phyloP scores from a whole-genome alignment of 257 asterid genomes.

The Cinchona pubescens region DNA sequence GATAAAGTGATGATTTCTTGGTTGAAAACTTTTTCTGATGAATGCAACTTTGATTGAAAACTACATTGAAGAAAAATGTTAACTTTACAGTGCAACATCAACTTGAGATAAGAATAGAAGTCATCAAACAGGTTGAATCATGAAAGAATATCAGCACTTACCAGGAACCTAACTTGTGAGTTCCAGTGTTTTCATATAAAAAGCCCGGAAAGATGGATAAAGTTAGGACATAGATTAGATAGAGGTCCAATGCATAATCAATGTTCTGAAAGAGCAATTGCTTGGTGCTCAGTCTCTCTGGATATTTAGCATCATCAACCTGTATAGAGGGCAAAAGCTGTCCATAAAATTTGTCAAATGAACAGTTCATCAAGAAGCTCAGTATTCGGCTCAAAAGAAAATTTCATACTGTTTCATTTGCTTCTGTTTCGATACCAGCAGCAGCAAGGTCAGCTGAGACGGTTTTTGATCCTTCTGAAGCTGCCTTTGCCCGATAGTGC shows the following conservation, averaged over 20 bases:
- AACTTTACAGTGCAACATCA: background rate
- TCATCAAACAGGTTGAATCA: background rate
- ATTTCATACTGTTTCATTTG: conserved; percentile 16
- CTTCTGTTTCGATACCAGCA: conserved; percentile 44
- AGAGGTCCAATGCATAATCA: conserved; percentile 52
- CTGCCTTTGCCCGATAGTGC: conserved; percentile 43
- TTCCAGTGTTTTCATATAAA: conserved; percentile 71
- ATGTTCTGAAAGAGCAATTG: conserved; percentile 46
- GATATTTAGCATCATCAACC: conserved; percentile 26
- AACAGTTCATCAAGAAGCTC: background rate
- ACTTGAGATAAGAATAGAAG: background rate
- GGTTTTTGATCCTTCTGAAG: conserved; percentile 75
- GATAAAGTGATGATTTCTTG: background rate
- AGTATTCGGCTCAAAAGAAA: background rate
- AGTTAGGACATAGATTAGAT: conserved; percentile 50
- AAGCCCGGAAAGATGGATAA: conserved; percentile 70
- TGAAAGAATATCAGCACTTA: conserved; percentile 24
- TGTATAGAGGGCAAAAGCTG: conserved; percentile 7
- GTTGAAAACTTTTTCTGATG: too few species aligned
- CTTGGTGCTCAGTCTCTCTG: conserved; percentile 52
- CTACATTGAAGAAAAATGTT: background rate
- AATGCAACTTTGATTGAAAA: too few species aligned
- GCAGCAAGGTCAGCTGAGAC: conserved; percentile 85
- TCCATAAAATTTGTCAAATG: background rate
- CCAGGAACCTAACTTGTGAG: conserved; percentile 70